These are phyloP conservation scores for Lactarius sp. DNA, from an alignment of 768 basidiomycete species.

Conservation along the genomic window DNA sequence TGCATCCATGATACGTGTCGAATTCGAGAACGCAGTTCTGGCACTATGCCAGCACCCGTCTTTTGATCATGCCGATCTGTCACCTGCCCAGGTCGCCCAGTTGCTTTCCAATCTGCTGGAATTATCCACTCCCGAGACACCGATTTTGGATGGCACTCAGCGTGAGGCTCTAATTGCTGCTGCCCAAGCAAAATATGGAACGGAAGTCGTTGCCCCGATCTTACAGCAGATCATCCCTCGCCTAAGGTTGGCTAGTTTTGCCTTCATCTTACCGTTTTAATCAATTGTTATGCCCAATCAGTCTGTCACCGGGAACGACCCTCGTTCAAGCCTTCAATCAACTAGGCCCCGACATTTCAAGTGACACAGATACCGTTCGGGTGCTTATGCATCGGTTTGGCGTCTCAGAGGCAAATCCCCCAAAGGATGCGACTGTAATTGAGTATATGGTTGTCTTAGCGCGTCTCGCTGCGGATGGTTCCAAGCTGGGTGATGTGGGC, in stretches of 20 bases:
- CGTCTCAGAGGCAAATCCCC: constrained; percentile 65
- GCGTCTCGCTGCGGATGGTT: constrained; percentile 67
- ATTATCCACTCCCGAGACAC: constrained; percentile 61
- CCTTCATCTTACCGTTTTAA: constrained; percentile 17
- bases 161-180: constrained; percentile 71
- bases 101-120: constrained; percentile 77
- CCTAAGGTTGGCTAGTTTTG: constrained; percentile 49
- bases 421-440: constrained; percentile 61
- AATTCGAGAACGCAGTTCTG: constrained; percentile 75
- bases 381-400: constrained; percentile 71
- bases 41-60: constrained; percentile 75
- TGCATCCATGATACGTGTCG: constrained; percentile 58
- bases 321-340: constrained; percentile 73
- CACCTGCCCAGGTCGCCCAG: constrained; percentile 68
- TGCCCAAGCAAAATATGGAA: constrained; percentile 74
- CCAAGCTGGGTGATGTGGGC: constrained; percentile 66
- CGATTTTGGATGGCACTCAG: constrained; percentile 66
- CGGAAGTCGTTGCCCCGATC: constrained; percentile 68
- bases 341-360: constrained; percentile 74
- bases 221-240: constrained; percentile 69
- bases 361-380: constrained; percentile 63
- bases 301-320: constrained; percentile 60
- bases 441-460: constrained; percentile 68
- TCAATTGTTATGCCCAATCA: constrained; percentile 31
- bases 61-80: constrained; percentile 77